phyloP scores from a whole-genome alignment of 192 early-diverging fungal species.

The Rhizophagus prolifer region DNA sequence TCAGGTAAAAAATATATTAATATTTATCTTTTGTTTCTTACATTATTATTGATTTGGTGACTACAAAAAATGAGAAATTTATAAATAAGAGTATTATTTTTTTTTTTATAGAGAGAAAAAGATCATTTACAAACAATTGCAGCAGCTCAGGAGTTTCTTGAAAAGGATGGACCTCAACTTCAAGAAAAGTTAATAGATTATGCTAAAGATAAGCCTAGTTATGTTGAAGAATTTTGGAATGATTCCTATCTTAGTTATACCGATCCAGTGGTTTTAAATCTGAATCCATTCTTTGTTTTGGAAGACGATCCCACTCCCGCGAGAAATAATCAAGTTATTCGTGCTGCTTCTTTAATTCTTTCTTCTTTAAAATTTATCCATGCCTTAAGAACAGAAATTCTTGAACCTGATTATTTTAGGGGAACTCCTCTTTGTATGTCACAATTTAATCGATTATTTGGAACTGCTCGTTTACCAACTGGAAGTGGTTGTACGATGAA shows the following conservation, averaged over 20 bases:
- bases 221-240: conserved; percentile 56
- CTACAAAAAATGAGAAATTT: too few relatives aligned
- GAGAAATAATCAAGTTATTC: conserved; percentile 61
- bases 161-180: conserved; percentile 51
- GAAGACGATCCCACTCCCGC: conserved; percentile 51
- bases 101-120: conserved; percentile 36
- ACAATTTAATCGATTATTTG: conserved; percentile 80
- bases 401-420: conserved; percentile 67
- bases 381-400: conserved; percentile 50
- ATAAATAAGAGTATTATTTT: too few relatives aligned
- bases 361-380: conserved; percentile 71
- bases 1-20: conserved; percentile 57
- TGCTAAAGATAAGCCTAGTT: conserved; percentile 47
- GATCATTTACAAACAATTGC: conserved; percentile 41
- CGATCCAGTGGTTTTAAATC: conserved; percentile 46
- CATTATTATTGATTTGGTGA: too few relatives aligned
- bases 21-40: not conserved
- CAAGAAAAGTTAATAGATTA: conserved; percentile 57
- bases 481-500: conserved; percentile 45
- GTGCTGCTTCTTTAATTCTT: conserved; percentile 71
- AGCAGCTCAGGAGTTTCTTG: conserved; percentile 39
- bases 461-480: conserved; percentile 73
- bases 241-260: conserved; percentile 46
- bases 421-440: conserved; percentile 73
- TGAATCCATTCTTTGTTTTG: conserved; percentile 52